Evolutionary conservation across 2,329 filamentous ascomycete genomes (phyloP), one percentile per base, ranked within the genome.

Genomic region (Phyllosticta citrichinensis): DNA sequence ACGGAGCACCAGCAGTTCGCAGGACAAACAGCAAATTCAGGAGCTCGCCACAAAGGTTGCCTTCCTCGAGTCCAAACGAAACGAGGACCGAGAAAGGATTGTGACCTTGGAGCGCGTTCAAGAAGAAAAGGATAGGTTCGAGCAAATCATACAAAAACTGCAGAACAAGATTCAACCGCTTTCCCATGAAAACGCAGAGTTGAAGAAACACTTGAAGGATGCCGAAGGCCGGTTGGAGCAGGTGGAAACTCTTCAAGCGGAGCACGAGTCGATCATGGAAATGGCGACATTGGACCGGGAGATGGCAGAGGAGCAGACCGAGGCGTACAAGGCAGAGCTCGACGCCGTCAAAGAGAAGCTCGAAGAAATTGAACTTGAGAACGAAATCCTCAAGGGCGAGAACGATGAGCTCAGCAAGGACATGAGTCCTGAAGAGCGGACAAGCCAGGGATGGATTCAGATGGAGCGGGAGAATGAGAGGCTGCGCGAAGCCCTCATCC

Each of bases 271-370:
- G 3, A 84, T 88, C 6, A 77, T 97, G 69, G 94, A 99, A 74
- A 83, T 94, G 74, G 91, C 91, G 6, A 87, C 89, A 0, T 78
- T 99, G 25, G 94, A 99, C 71, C 85, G 90, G 53, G 93, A 99
- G 73, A 96, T 97, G 89, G 94, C 94, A 0, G 92, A 99, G 73
- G 93, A 97, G 74, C 91, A 86, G 52, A 87, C 89, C 0, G 94
- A 97, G 66, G 85, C 87, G 19, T 79, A 88, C 57, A 94, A 91
- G 71, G 81, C 83, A 1, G 92, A 99, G 69, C 77, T 95, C 24
- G 89, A 96, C 47, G 81, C 84, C 2, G 73, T 96, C 58, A 89
- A 90, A 68, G 77, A 83, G 62, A 91, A 87, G 69, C 76, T 85
- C 1, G 92, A 97, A 71, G 92, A 97, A 72, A 78, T 96, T 8